Conservation (phyloP, 169 alveolate species). For the Plasmodium vivax region DNA sequence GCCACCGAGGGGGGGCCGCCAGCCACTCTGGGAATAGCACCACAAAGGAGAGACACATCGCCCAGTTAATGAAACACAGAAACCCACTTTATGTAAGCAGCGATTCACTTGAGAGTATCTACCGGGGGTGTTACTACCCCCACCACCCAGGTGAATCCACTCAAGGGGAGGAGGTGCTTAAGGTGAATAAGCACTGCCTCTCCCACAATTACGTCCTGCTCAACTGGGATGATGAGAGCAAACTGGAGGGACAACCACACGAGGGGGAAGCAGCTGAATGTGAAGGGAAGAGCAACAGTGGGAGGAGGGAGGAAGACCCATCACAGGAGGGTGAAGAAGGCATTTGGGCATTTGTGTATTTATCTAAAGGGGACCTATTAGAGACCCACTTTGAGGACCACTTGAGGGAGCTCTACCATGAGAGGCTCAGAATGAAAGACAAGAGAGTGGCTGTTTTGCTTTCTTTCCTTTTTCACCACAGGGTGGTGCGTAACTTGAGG, state of each 20-base stretch:
- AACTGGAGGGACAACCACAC: background rate
- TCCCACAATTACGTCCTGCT: conserved; percentile 45
- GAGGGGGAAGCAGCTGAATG: background rate
- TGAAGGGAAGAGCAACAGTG: background rate
- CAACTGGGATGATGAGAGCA: conserved; percentile 9
- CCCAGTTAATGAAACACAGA: background rate
- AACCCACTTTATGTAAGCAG: background rate
- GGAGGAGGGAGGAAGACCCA: background rate
- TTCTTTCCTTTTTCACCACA: background rate
- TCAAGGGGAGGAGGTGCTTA: background rate
- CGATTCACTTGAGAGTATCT: background rate
- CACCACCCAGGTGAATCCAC: background rate
- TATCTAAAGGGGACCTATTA: conserved; percentile 15
- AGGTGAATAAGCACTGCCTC: conserved; percentile 9
- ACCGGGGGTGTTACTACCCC: background rate
- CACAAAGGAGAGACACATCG: background rate
- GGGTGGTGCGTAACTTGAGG: background rate
- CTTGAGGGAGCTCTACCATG: background rate
- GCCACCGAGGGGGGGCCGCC: background rate
- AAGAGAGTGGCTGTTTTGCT: background rate
- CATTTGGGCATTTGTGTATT: background rate
- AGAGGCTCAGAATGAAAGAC: conserved; percentile 5
- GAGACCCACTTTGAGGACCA: background rate
- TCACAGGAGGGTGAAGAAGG: background rate
- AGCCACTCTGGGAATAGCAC: background rate